Percentiles rank a stretch among this genome's conserved stretches.
Conservation (phyloP, 2,329 filamentous ascomycete genomes). For the Cladosporium oxysporum region DNA sequence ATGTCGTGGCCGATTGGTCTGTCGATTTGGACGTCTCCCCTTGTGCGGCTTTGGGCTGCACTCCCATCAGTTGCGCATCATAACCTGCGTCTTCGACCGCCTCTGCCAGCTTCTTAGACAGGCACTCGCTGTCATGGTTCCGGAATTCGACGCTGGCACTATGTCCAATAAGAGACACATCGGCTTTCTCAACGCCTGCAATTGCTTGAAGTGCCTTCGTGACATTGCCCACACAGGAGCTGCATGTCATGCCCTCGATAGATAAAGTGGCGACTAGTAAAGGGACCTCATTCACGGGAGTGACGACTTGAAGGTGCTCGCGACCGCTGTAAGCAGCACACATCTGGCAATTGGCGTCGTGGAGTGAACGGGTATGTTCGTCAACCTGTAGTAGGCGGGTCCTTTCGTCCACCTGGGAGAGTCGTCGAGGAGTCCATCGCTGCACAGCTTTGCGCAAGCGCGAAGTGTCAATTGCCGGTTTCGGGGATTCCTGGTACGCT, state of each 20-base stretch:
- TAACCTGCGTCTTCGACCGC: conserved; percentile 53
- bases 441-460: conserved; percentile 24
- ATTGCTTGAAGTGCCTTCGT: conserved; percentile 47
- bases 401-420: conserved; percentile 13
- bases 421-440: conserved; percentile 23
- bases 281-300: conserved; percentile 32
- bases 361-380: conserved; percentile 8
- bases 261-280: conserved; percentile 40
- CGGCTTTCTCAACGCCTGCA: conserved; percentile 49
- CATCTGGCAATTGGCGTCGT: conserved; percentile 70
- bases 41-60: background rate
- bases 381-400: conserved; percentile 13
- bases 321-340: conserved; percentile 67
- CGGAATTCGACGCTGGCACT: conserved; percentile 21
- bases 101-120: conserved; percentile 49
- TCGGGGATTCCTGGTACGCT: background rate
- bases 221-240: conserved; percentile 55
- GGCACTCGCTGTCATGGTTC: conserved; percentile 41
- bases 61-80: conserved; percentile 37
- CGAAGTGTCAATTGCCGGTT: background rate
- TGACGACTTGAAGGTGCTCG: background rate
- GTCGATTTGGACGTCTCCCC: no score
- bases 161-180: conserved; percentile 51
- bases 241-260: conserved; percentile 61
- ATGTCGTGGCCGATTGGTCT: background rate